Percentiles rank a stretch among this genome's conserved stretches.
Evolutionary conservation across 768 basidiomycete species (phyloP).

Genomic region (Agrocybe pediades): DNA sequence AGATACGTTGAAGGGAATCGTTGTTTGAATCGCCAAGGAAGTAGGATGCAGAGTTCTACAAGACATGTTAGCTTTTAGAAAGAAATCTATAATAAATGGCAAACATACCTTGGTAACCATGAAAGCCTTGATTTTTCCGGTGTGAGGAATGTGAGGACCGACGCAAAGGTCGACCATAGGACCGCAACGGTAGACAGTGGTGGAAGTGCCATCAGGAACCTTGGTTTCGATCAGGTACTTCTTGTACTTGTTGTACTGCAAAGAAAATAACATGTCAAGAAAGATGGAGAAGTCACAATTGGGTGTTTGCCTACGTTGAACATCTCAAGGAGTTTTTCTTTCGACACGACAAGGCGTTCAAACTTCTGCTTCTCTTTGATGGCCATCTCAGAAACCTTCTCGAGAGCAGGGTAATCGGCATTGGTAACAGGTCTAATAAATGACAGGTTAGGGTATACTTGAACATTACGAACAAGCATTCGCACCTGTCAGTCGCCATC

Average conservation of each 20-base stretch:
- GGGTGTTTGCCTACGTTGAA: constrained; percentile 66
- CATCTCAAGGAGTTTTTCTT: constrained; percentile 96
- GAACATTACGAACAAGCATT: too few relatives aligned
- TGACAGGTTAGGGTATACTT: too few relatives aligned
- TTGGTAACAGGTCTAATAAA: constrained; percentile 78
- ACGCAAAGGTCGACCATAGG: constrained; percentile 98
- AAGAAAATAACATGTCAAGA: neutral
- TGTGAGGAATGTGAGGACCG: constrained; percentile 97
- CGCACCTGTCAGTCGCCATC: constrained; percentile 87
- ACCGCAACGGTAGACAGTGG: constrained; percentile 98
- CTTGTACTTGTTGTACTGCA: constrained; percentile 98
- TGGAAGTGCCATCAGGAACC: constrained; percentile 93
- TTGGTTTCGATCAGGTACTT: constrained; percentile 93
- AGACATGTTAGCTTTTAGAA: neutral
- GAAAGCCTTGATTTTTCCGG: constrained; percentile 95
- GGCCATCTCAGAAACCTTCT: constrained; percentile 84
- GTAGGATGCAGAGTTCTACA: constrained; percentile 93
- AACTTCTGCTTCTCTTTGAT: constrained; percentile 98
- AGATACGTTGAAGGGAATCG: constrained; percentile 94
- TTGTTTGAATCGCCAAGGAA: constrained; percentile 94
- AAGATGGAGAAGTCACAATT: constrained; percentile 5
- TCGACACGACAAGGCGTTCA: constrained; percentile 89
- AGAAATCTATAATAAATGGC: neutral
- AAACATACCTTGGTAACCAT: constrained; percentile 86
- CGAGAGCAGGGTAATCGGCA: constrained; percentile 85